Base-by-base conservation (phyloP, 1,284 basidiomycete species). In the Malassezia obtusa region DNA sequence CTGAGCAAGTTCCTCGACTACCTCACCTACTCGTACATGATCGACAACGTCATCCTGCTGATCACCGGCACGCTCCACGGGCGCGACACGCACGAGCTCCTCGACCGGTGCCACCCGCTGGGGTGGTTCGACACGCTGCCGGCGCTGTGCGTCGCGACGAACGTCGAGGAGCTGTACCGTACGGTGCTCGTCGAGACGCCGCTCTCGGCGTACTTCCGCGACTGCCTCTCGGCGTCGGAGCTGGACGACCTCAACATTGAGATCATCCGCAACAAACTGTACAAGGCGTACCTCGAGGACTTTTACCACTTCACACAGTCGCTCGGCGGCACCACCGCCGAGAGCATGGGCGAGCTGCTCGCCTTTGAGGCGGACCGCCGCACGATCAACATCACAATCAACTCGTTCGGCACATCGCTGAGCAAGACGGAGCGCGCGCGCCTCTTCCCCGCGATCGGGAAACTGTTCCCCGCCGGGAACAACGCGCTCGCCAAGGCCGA, bases 21-120 rank as follows among this genome's bases (percentile, higher is more conserved):
- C 76, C 88, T 99, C 77, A 98, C 91, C 82, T 94, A 94, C 74
- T 88, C 84, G 25, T 99, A 98, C 78, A 99, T 99, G 94, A 98
- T 99, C 70, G 94, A 99, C 82, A 99, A 99, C 75, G 88, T 98
- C 70, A 86, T 98, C 59, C 81, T 98, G 46, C 81, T 99, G 68
- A 98, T 98, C 60, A 94, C 94, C 17, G 94, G 94, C 32, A 98
- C 92, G 1, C 78, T 99, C 35, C 92, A 98, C 71, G 92, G 95
- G 76, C 81, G 94, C 59, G 92, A 98, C 76, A 96, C 92, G 1
- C 89, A 95, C 70, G 94, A 99, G 74, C 81, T 99, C 9, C 78
- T 98, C 35, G 89, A 94, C 66, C 82, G 94, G 44, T 99, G 94
- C 78, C 94, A 99, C 72, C 94, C 94, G 0, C 79, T 99, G 15